Evolutionary conservation across 1,139 yeast genomes (phyloP).

Genomic region (Maudiozyma humilis): DNA sequence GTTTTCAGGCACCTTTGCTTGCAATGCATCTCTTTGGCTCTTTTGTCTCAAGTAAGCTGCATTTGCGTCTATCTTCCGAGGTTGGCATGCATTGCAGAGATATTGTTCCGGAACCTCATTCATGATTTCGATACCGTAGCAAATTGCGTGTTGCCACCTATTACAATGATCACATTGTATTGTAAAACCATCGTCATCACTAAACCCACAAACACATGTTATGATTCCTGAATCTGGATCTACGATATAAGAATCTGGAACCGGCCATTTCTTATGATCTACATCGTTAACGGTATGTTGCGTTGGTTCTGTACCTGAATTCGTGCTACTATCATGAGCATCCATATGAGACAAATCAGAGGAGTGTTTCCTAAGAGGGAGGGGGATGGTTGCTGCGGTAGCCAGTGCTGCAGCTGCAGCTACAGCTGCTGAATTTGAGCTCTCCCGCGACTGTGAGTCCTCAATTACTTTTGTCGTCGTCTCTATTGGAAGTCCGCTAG

Average conservation of each 20-base stretch:
- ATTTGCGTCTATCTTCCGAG: constrained; percentile 47
- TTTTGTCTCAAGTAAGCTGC: constrained; percentile 44
- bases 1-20: not conserved
- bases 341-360: constrained; percentile 9
- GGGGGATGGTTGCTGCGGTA: constrained; percentile 28
- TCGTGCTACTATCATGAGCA: constrained; percentile 8
- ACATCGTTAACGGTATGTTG: not conserved
- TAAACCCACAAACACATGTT: constrained; percentile 82
- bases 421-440: constrained; percentile 11
- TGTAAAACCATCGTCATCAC: constrained; percentile 91
- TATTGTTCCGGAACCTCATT: constrained; percentile 79
- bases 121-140: constrained; percentile 69
- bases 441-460: not conserved
- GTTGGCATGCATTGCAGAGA: constrained; percentile 72
- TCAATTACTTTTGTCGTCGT: not conserved
- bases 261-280: constrained; percentile 18
- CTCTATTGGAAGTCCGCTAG: not conserved
- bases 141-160: constrained; percentile 90
- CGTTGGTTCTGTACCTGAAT: not conserved
- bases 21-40: constrained; percentile 21
- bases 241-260: constrained; percentile 44
- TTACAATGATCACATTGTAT: constrained; percentile 88
- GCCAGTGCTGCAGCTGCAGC: constrained; percentile 30
- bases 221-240: constrained; percentile 78
- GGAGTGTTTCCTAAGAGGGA: constrained; percentile 18